Base-by-base conservation (phyloP, 225 moss, liverwort and hornwort species). In the Rhytidiadelphus loreus region DNA sequence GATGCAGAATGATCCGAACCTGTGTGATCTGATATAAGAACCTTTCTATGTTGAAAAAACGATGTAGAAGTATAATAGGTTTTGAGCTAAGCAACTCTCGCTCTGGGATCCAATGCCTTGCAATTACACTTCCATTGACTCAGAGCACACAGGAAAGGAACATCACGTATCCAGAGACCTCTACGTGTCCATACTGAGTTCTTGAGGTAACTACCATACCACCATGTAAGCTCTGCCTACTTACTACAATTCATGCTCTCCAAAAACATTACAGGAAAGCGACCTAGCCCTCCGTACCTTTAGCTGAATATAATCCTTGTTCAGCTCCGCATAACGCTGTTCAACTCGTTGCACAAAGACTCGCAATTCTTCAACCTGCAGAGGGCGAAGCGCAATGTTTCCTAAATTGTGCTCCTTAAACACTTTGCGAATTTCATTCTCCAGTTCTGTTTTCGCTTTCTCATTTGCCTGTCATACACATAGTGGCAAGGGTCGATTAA, bases 361-460 rank as follows among this genome's bases (percentile, higher is more conserved):
- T 80, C 92, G 77, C 50, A 94, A 93, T 74, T 90, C 86, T 80
- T 96, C 99, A 92, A 92, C 88, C 82, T 90, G 95, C 84, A 96
- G 70, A 84, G 95, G 87, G 87, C 92, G 91, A 76, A 86, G 82
- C 78, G 84, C 92, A 65, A 94, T 88, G 64, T 87, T 91, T 23
- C 96, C 97, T 88, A 99, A 80, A 84, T 99, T 97, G 86, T 94
- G 92, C 87, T 95, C 95, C 59, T 87, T 86, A 89, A 92, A 99
- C 25, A 96, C 88, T 62, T 88, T 89, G 86, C 93, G 94, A 84
- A 99, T 95, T 79, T 92, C 90, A 62, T 65, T 87, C 85, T 96
- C 97, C 91, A 96, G 82, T 70, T 96, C 95, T 81, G 70, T 86
- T 92, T 94, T 97, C 82, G 90, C 91, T 89, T 90, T 94, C 62